phyloP scores from a whole-genome alignment of 2,329 filamentous ascomycete species.

The Pseudogymnoascus verrucosus region DNA sequence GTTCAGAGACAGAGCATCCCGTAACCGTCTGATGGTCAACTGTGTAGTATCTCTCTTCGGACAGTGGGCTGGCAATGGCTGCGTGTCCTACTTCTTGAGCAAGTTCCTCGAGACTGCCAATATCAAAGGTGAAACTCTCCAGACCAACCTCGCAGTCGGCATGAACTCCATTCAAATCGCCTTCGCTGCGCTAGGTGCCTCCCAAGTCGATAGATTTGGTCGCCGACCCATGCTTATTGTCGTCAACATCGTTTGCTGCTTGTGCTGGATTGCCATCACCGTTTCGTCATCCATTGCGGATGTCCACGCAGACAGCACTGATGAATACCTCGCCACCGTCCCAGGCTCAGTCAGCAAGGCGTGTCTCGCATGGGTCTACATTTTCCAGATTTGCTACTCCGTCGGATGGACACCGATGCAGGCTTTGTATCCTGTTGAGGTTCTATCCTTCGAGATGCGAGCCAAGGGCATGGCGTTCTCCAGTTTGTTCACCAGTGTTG shows the following conservation, averaged over 20 bases:
- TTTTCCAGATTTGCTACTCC: constrained; percentile 46
- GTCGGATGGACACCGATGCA: constrained; percentile 38
- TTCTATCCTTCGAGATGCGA: constrained; percentile 45
- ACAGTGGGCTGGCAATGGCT: constrained; percentile 10
- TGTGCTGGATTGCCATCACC: constrained; percentile 45
- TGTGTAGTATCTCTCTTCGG: neutral
- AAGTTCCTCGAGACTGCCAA: constrained; percentile 38
- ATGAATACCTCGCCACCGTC: neutral
- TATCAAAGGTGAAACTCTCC: constrained; percentile 34
- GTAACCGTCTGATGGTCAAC: constrained; percentile 3
- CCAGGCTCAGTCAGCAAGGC: constrained; percentile 32
- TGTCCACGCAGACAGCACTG: neutral
- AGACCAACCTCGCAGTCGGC: constrained; percentile 43
- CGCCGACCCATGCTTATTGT: constrained; percentile 47
- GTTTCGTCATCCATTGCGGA: constrained; percentile 30
- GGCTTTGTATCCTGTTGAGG: constrained; percentile 45
- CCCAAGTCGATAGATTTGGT: constrained; percentile 48
- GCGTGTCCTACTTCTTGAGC: constrained; percentile 19
- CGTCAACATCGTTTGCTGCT: constrained; percentile 39
- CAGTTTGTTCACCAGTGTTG: constrained; percentile 36
- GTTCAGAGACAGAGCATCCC: constrained; percentile 8
- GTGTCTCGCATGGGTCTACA: constrained; percentile 44
- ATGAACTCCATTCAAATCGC: constrained; percentile 47
- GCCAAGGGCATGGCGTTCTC: constrained; percentile 49
- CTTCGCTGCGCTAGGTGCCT: constrained; percentile 47